These are phyloP conservation scores for Kalmusia sp. DNA, from an alignment of 2,329 filamentous ascomycete genomes.

Conservation along the genomic window DNA sequence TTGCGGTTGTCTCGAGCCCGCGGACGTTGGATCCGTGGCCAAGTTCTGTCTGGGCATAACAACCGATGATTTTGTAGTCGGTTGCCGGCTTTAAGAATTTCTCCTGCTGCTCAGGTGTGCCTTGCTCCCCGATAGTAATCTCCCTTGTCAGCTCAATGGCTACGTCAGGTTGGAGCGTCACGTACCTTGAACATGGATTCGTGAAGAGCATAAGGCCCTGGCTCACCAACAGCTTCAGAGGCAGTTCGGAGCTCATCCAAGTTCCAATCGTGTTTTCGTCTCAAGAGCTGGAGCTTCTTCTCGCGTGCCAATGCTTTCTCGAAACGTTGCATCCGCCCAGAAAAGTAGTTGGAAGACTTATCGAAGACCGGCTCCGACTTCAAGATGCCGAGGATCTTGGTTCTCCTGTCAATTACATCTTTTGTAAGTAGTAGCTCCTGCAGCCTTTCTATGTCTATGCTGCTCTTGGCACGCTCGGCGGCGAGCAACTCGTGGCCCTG, in stretches of 20 bases:
- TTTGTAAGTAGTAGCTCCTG: constrained; percentile 74
- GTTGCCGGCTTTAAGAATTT: constrained; percentile 73
- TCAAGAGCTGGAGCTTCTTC: constrained; percentile 73
- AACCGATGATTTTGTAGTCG: constrained; percentile 76
- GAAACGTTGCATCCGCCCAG: constrained; percentile 72
- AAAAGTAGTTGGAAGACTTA: constrained; percentile 79
- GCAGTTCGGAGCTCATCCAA: constrained; percentile 69
- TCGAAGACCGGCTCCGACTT: constrained; percentile 74
- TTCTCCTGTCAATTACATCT: constrained; percentile 66
- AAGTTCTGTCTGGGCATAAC: constrained; percentile 82
- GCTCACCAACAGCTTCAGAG: constrained; percentile 74
- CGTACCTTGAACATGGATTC: constrained; percentile 72
- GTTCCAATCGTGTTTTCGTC: constrained; percentile 71
- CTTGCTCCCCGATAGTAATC: constrained; percentile 75
- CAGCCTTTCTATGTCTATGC: constrained; percentile 71
- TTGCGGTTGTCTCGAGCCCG: constrained; percentile 72
- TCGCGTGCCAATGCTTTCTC: constrained; percentile 72
- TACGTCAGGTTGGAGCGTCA: not conserved
- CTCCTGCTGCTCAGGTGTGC: constrained; percentile 75
- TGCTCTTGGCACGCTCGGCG: constrained; percentile 72
- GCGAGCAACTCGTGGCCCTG: constrained; percentile 73
- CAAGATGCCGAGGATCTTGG: constrained; percentile 69
- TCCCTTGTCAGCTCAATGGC: constrained; percentile 33
- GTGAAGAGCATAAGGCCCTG: constrained; percentile 76
- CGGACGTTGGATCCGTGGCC: constrained; percentile 76